Base-by-base conservation (phyloP, 192 early-diverging fungal genomes). In the Mortierella antarctica region DNA sequence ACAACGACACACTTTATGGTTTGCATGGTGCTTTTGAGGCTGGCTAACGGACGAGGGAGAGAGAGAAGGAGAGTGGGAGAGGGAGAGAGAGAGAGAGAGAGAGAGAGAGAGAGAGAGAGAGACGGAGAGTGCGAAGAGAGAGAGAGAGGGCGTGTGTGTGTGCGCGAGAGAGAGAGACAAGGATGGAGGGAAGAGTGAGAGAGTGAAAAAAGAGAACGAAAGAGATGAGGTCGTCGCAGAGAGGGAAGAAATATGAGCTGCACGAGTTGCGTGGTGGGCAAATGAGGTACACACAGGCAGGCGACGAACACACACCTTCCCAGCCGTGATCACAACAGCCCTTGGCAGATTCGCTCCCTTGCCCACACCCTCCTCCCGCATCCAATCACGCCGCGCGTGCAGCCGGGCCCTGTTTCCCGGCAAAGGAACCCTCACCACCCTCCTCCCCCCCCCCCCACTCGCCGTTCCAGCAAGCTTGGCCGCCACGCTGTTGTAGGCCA, bases 1-100 rank as follows among this genome's bases (percentile, higher is more conserved):
- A 93, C 92, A 57, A 93, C 92, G 47, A 92, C 91, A 83, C 93
- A 94, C 84, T 94, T 94, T 68, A 94, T 93, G 52, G 92, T 93
- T 73, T 93, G 93, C 93, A 93, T 93, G 68, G 39, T 75, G 71
- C 67, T 51, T 68, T 40, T 45, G 44, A 49, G 21, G 15, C 20
- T 5, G 50, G 17, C 5, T 10, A 56, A 44, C 51, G 41, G 52
- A 42, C 6, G 52, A 42, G 21, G 47, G 45, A 8, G 49, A 47
- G 48, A 51, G 42, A 44, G 55, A 48, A 49, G 15, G 31, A 15
- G 42, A 40, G 53, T 46, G 44, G 39, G 52, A 12, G 55, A 51
- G 46, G n/a, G 48, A 57, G 41, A 47, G n/a, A 57, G 20, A 12
- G 40, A 42, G 42, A 44, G n/a, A n/a, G n/a, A n/a, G n/a, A n/a